A percentile compares a stretch with the other conserved stretches of the same genome.
These are phyloP conservation scores for Trypanosoma conorhini DNA, from an alignment of 208 protist genomes.

Conservation along the genomic window DNA sequence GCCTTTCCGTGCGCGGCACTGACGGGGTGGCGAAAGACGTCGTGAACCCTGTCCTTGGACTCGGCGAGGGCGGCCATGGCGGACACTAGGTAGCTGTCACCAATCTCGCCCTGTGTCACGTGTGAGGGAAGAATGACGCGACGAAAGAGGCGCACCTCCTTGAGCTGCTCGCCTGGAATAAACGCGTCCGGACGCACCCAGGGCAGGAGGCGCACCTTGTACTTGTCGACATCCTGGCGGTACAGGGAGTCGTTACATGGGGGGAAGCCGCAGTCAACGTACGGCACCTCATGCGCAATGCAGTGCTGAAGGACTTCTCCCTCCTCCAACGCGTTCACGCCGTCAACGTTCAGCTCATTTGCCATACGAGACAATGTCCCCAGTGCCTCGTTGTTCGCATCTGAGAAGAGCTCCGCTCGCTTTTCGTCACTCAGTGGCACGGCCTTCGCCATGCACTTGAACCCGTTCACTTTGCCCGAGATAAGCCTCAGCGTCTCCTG, in stretches of 20 bases:
- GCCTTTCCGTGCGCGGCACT: conserved; percentile 45
- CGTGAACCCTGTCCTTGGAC: conserved; percentile 33
- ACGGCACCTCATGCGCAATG: conserved; percentile 46
- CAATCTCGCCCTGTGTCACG: conserved; percentile 73
- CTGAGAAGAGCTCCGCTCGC: conserved; percentile 42
- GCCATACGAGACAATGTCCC: conserved; percentile 42
- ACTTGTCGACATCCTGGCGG: conserved; percentile 59
- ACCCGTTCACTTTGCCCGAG: conserved; percentile 65
- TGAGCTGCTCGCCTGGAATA: conserved; percentile 54
- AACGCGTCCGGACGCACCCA: conserved; percentile 43
- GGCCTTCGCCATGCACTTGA: conserved; percentile 63
- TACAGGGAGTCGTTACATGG: conserved; percentile 71
- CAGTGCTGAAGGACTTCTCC: conserved; percentile 62
- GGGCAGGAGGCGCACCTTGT: conserved; percentile 39
- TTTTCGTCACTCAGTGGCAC: conserved; percentile 58
- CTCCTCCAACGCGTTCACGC: conserved; percentile 46
- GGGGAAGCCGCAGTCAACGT: conserved; percentile 68
- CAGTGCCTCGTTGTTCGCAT: conserved; percentile 44
- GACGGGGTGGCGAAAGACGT: conserved; percentile 75
- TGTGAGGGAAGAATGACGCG: conserved; percentile 58
- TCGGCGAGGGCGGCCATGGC: conserved; percentile 64
- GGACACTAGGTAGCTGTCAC: conserved; percentile 81
- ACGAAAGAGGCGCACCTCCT: conserved; percentile 73
- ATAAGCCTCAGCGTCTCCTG: conserved; percentile 68
- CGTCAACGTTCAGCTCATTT: conserved; percentile 33